Evolutionary conservation across 176 grass and related monocot species (phyloP).

Genomic region (Eleusine coracana): DNA sequence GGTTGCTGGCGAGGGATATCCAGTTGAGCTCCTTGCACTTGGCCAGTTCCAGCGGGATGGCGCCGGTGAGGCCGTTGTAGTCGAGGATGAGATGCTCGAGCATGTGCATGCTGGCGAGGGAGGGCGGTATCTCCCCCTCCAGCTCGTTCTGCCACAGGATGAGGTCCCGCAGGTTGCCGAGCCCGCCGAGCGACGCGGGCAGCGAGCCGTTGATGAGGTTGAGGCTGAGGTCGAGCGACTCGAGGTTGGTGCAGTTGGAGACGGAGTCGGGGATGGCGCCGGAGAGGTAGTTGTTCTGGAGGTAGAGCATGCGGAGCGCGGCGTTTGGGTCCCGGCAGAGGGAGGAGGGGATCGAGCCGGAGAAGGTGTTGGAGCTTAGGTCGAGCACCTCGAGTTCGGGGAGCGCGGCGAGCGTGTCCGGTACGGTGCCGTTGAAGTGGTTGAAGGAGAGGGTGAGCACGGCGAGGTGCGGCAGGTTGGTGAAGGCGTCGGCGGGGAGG

Average conservation of each 20-base stretch:
- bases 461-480: constrained; percentile 56
- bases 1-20: constrained; percentile 94
- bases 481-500: constrained; percentile 52
- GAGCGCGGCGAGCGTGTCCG: constrained; percentile 56
- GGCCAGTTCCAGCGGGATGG: constrained; percentile 60
- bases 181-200: constrained; percentile 58
- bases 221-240: constrained; percentile 94
- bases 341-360: constrained; percentile 62
- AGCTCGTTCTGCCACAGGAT: constrained; percentile 97
- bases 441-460: constrained; percentile 78
- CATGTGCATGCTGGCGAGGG: constrained; percentile 52
- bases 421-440: constrained; percentile 65
- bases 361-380: constrained; percentile 87
- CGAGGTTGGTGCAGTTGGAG: constrained; percentile 75
- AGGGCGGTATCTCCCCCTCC: constrained; percentile 81
- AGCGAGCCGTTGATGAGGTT: constrained; percentile 77
- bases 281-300: constrained; percentile 92
- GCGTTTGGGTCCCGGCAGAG: constrained; percentile 54
- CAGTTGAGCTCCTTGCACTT: constrained; percentile 85
- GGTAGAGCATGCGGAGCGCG: constrained; percentile 72
- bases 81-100: constrained; percentile 96
- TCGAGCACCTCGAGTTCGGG: constrained; percentile 74
- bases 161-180: constrained; percentile 68
- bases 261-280: constrained; percentile 70
- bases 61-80: constrained; percentile 79